Percentiles rank a stretch among this genome's conserved stretches.
Conservation (phyloP, 176 grass and related monocot species). For the Puya raimondii region DNA sequence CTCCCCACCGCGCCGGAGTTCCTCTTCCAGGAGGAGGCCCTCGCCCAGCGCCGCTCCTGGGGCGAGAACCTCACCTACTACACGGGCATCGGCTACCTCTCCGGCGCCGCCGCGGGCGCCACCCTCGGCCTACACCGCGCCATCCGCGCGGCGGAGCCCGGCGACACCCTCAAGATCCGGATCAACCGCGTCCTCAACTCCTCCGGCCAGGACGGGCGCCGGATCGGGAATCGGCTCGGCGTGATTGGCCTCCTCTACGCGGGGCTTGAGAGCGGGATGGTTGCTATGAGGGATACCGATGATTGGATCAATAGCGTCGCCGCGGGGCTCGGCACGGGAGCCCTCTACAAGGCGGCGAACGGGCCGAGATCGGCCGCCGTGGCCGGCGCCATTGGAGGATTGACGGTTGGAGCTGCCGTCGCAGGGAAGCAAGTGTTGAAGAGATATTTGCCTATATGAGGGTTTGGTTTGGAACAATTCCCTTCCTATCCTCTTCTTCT, state of each 20-base stretch:
- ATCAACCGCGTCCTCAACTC: conserved; percentile 60
- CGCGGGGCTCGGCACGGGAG: conserved; percentile 43
- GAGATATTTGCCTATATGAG: conserved; percentile 36
- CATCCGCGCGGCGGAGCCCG: conserved; percentile 30
- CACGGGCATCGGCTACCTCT: conserved; percentile 38
- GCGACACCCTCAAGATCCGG: conserved; percentile 56
- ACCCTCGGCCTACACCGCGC: conserved; percentile 36
- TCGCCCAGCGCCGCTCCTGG: conserved; percentile 25
- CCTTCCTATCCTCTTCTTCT: background rate
- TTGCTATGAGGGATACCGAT: conserved; percentile 36
- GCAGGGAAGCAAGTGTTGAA: conserved; percentile 30
- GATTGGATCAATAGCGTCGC: conserved; percentile 71
- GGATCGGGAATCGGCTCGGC: conserved; percentile 46
- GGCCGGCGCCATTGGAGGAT: conserved; percentile 38
- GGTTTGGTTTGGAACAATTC: background rate
- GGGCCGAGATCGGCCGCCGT: conserved; percentile 44
- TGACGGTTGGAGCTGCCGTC: conserved; percentile 47
- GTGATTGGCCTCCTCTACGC: conserved; percentile 48
- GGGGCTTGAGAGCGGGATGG: conserved; percentile 42
- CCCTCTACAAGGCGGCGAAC: conserved; percentile 29
- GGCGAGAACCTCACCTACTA: conserved; percentile 48
- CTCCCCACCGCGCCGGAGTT: conserved; percentile 68
- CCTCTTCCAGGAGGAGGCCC: conserved; percentile 47
- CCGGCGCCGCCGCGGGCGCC: conserved; percentile 22
- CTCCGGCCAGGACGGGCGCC: conserved; percentile 50